Percentiles rank a stretch among this genome's conserved stretches.
Conservation (phyloP, 2,329 filamentous ascomycete genomes). For the Tolypocladium sp. region DNA sequence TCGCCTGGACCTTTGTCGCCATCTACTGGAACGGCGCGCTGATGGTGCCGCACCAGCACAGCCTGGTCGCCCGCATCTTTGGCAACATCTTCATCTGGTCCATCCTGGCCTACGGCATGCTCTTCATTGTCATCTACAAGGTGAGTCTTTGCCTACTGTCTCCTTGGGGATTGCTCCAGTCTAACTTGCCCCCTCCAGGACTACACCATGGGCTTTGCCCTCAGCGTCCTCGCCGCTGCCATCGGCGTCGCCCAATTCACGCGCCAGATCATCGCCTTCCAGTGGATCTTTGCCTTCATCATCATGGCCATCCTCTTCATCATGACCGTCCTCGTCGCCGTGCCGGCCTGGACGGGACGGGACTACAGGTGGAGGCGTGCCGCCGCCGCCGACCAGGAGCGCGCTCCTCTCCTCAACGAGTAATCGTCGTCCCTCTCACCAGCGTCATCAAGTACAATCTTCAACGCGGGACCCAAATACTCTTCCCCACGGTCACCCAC, state of each 20-base stretch:
- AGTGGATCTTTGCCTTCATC: constrained; percentile 87
- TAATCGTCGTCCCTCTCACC: not conserved
- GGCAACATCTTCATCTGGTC: constrained; percentile 87
- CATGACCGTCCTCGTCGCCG: constrained; percentile 52
- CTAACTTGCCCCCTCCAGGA: constrained; percentile 31
- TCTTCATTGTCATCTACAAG: constrained; percentile 68
- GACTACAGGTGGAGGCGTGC: constrained; percentile 41
- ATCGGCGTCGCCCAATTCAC: constrained; percentile 72
- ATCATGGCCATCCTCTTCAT: constrained; percentile 72
- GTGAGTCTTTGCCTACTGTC: constrained; percentile 26
- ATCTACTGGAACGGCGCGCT: constrained; percentile 87
- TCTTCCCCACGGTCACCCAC: not conserved
- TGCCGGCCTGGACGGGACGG: constrained; percentile 54
- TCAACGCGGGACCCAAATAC: constrained; percentile 11
- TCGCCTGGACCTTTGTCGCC: constrained; percentile 77
- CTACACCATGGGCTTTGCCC: constrained; percentile 69
- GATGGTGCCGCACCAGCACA: constrained; percentile 60
- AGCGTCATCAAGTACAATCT: not conserved
- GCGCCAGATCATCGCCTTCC: constrained; percentile 63
- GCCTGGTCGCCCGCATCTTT: constrained; percentile 63
- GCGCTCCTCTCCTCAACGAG: constrained; percentile 51
- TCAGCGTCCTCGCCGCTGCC: constrained; percentile 64
- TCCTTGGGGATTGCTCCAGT: constrained; percentile 6
- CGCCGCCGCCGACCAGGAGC: constrained; percentile 40
- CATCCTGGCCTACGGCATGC: constrained; percentile 64